Evolutionary conservation across 1,284 basidiomycete species (phyloP).

Genomic region (Cerioporus squamosus): DNA sequence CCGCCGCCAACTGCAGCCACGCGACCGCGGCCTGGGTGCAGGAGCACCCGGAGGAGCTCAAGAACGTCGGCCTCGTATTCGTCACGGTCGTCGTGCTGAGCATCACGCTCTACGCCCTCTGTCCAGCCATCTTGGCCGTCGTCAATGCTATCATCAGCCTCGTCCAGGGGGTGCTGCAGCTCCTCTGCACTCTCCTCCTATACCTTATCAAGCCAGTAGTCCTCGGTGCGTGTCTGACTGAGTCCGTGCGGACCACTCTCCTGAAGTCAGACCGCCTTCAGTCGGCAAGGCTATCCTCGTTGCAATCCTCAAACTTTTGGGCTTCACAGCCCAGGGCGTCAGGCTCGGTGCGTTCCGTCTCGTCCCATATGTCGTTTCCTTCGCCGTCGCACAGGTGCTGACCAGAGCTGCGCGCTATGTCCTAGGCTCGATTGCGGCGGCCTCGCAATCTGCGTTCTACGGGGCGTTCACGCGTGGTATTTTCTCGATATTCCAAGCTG

Average conservation of each 20-base stretch:
- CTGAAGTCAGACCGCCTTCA: background rate
- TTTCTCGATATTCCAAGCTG: conserved; percentile 1
- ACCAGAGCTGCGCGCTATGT: background rate
- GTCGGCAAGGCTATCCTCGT: background rate
- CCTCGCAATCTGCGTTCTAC: conserved; percentile 3
- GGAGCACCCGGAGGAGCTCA: background rate
- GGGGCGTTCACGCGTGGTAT: background rate
- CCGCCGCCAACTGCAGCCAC: background rate
- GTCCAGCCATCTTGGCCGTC: background rate
- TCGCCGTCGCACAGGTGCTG: background rate
- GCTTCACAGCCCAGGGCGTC: background rate
- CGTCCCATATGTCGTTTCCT: background rate
- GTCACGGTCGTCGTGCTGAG: background rate
- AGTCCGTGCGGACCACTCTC: background rate
- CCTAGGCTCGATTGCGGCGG: background rate
- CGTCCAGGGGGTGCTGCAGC: background rate
- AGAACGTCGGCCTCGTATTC: background rate
- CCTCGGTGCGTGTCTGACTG: background rate
- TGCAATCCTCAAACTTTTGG: background rate
- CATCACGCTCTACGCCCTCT: background rate
- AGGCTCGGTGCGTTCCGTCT: background rate
- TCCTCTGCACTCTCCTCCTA: background rate
- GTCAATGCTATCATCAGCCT: background rate
- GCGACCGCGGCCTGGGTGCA: background rate
- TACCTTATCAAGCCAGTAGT: background rate